A percentile compares a stretch with the other conserved stretches of the same genome.
Conservation (phyloP, 805 yeast species). For the Sugiyamaella boreocaroliniensis region DNA sequence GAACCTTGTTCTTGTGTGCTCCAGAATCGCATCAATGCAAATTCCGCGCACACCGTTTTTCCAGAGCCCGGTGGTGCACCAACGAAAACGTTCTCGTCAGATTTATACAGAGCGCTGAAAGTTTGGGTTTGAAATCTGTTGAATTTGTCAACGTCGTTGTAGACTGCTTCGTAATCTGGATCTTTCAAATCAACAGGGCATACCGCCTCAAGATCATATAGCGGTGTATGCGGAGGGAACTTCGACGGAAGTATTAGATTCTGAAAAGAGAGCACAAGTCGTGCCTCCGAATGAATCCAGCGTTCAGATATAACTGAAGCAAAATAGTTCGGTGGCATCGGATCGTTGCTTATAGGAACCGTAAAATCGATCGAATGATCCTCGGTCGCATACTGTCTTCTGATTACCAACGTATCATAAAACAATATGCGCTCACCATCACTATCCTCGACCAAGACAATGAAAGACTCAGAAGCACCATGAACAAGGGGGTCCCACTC, state of each 20-base stretch:
- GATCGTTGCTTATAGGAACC: constrained; percentile 44
- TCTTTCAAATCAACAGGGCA: constrained; percentile 44
- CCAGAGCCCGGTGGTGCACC: constrained; percentile 76
- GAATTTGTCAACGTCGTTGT: constrained; percentile 44
- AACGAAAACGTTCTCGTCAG: constrained; percentile 54
- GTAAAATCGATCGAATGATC: constrained; percentile 59
- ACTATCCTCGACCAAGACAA: constrained; percentile 71
- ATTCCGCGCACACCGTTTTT: constrained; percentile 61
- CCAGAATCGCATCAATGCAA: constrained; percentile 72
- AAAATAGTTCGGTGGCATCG: constrained; percentile 67
- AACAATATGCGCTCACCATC: constrained; percentile 72
- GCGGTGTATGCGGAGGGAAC: constrained; percentile 54
- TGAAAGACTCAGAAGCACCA: constrained; percentile 57
- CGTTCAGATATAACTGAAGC: constrained; percentile 67
- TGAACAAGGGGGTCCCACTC: constrained; percentile 66
- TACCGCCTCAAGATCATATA: constrained; percentile 46
- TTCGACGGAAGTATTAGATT: constrained; percentile 52
- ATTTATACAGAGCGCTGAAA: constrained; percentile 51
- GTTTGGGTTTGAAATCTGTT: constrained; percentile 71
- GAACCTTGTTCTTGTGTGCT: constrained; percentile 54
- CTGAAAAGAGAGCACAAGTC: constrained; percentile 52
- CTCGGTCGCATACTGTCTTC: constrained; percentile 42
- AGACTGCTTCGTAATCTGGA: constrained; percentile 42
- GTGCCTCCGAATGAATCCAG: constrained; percentile 74
- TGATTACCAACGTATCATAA: constrained; percentile 48